Percentiles rank a stretch among this genome's conserved stretches.
These are phyloP conservation scores for Fraxinus greggii DNA, from an alignment of 305 asterid species.

Conservation along the genomic window DNA sequence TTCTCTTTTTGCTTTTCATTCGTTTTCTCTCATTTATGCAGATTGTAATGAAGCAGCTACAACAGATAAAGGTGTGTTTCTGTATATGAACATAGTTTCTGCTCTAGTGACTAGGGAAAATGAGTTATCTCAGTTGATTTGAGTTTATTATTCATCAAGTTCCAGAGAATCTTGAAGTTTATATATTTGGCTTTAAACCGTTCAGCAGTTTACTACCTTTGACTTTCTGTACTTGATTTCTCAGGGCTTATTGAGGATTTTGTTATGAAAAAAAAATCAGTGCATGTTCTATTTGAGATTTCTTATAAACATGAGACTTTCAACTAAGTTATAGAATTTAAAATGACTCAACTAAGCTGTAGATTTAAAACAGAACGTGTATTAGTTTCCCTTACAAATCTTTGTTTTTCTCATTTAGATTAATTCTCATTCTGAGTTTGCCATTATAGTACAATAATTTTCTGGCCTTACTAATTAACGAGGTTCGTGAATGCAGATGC, in stretches of 20 bases:
- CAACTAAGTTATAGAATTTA: background rate
- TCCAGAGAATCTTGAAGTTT: background rate
- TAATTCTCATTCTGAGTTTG: background rate
- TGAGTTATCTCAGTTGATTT: background rate
- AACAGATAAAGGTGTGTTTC: conserved; percentile 65
- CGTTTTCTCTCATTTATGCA: conserved; percentile 30
- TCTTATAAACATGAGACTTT: background rate
- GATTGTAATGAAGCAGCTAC: conserved; percentile 74
- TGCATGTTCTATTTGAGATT: background rate
- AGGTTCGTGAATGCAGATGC: background rate
- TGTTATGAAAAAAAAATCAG: background rate
- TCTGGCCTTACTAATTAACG: background rate
- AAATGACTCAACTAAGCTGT: background rate
- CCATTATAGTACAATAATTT: background rate
- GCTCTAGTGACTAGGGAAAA: background rate
- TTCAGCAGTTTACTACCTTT: background rate
- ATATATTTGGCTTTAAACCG: conserved; percentile 1
- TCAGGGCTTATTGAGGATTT: background rate
- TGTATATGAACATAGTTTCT: background rate
- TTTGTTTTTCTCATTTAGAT: background rate
- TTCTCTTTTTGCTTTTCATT: conserved; percentile 16
- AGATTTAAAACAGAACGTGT: background rate
- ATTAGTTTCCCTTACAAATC: background rate
- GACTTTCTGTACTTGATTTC: background rate
- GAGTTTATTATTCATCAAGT: background rate